phyloP scores from a whole-genome alignment of 192 early-diverging fungal genomes.

The Radiomyces spectabilis region DNA sequence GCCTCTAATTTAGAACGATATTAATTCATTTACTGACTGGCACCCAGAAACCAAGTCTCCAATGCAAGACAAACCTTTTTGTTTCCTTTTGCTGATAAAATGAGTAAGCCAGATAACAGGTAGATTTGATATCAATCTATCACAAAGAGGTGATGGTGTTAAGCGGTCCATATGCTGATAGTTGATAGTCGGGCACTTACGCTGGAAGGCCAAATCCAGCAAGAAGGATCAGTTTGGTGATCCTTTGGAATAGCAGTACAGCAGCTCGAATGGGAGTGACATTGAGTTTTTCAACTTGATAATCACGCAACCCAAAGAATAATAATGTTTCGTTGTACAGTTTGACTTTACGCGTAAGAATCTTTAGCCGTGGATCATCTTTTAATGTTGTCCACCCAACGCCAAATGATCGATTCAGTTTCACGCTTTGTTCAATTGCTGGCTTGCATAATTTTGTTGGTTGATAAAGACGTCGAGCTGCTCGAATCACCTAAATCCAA shows the following conservation, averaged over 20 bases:
- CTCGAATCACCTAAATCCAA: slow-evolving; percentile 70
- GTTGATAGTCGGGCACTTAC: slow-evolving; percentile 38
- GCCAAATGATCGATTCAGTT: slow-evolving; percentile 80
- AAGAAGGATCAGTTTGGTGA: slow-evolving; percentile 63
- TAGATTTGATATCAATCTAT: slow-evolving; percentile 44
- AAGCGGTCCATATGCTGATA: neutral
- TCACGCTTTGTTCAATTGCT: slow-evolving; percentile 75
- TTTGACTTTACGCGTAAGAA: slow-evolving; percentile 60
- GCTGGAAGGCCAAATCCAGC: slow-evolving; percentile 78
- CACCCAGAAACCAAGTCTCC: neutral
- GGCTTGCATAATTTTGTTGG: slow-evolving; percentile 68
- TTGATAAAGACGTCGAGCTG: slow-evolving; percentile 83
- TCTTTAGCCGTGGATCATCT: slow-evolving; percentile 67
- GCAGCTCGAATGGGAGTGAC: slow-evolving; percentile 61
- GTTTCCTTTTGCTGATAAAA: slow-evolving; percentile 43
- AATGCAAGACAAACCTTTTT: slow-evolving; percentile 24
- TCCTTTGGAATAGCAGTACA: slow-evolving; percentile 55
- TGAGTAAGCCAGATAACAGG: slow-evolving; percentile 42
- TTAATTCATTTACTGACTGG: neutral
- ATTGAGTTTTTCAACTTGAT: slow-evolving; percentile 82
- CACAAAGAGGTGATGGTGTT: neutral
- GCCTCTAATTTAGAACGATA: slow-evolving; percentile 48
- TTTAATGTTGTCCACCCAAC: slow-evolving; percentile 72
- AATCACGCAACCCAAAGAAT: slow-evolving; percentile 93
- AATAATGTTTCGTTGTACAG: slow-evolving; percentile 81